Percentiles rank a stretch among this genome's conserved stretches.
Evolutionary conservation across 2,329 filamentous ascomycete species (phyloP).

Genomic region (Venturia oleaginea): DNA sequence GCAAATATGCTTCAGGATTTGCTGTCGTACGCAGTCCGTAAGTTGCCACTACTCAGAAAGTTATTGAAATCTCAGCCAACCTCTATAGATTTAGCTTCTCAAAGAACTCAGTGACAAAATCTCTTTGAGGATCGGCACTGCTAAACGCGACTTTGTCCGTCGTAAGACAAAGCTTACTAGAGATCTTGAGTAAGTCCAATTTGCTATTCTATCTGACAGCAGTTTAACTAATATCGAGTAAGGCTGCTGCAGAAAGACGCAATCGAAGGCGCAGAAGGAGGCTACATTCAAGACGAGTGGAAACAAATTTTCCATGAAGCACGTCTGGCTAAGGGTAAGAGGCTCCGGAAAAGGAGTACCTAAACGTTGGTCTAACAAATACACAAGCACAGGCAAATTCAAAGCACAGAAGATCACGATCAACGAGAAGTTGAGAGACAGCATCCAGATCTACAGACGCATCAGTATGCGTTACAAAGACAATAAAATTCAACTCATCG

Average conservation of each 20-base stretch:
- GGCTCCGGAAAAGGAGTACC: too few relatives aligned
- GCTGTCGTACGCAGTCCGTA: not conserved
- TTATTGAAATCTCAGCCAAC: not conserved
- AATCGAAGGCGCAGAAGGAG: not conserved
- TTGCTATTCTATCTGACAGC: not conserved
- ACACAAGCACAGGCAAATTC: not conserved
- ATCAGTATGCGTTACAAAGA: not conserved
- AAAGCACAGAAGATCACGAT: not conserved
- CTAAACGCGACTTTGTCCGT: not conserved
- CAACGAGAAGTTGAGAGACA: not conserved
- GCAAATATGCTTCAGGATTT: not conserved
- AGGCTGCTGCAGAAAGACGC: not conserved
- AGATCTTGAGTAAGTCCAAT: not conserved
- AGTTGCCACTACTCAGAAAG: not conserved
- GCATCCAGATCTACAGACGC: not conserved
- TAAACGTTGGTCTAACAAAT: not conserved
- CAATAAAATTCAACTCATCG: too few relatives aligned
- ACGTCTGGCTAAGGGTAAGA: too few relatives aligned
- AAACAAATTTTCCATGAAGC: too few relatives aligned
- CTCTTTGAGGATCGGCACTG: not conserved
- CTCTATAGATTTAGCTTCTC: not conserved
- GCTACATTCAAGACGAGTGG: not conserved
- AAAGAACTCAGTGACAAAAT: not conserved
- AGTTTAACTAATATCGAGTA: too few relatives aligned
- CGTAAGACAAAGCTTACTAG: not conserved